These are phyloP conservation scores for Solanum etuberosum DNA, from an alignment of 257 asterid genomes.

Conservation along the genomic window DNA sequence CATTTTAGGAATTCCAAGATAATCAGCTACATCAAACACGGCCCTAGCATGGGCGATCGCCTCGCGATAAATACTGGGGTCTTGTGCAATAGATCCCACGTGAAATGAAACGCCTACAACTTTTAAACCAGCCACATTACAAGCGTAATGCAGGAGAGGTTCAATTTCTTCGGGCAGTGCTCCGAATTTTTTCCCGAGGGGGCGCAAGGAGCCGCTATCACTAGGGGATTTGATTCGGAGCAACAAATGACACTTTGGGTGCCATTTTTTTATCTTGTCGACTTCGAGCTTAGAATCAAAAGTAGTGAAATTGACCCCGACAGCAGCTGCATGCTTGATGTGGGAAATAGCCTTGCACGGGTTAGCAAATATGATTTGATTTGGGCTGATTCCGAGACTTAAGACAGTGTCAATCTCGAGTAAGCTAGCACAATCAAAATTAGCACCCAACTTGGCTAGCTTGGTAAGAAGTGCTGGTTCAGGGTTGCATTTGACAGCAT, in stretches of 20 bases:
- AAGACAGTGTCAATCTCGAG: not conserved
- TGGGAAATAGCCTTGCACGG: constrained; percentile 3
- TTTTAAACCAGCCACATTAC: not conserved
- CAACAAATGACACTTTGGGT: not conserved
- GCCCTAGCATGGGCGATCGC: not conserved
- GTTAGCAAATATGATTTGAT: not conserved
- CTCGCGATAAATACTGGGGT: not conserved
- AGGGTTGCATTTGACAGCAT: not conserved
- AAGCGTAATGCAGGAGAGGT: not conserved
- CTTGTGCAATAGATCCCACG: not conserved
- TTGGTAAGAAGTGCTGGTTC: not conserved
- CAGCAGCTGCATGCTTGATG: not conserved
- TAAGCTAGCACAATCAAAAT: constrained; percentile 6
- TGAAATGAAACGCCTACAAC: constrained; percentile 3
- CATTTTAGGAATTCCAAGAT: not conserved
- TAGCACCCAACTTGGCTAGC: not conserved
- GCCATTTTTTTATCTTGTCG: constrained; percentile 2
- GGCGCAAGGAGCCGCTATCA: not conserved
- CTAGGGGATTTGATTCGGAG: constrained; percentile 2
- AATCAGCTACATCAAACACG: not conserved
- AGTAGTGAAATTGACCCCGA: constrained; percentile 1
- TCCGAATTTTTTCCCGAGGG: not conserved
- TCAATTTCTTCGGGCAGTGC: not conserved
- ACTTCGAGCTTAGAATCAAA: not conserved
- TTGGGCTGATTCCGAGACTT: not conserved